These are phyloP conservation scores for Musa beccarii DNA, from an alignment of 176 grass and related monocot genomes.

Conservation along the genomic window DNA sequence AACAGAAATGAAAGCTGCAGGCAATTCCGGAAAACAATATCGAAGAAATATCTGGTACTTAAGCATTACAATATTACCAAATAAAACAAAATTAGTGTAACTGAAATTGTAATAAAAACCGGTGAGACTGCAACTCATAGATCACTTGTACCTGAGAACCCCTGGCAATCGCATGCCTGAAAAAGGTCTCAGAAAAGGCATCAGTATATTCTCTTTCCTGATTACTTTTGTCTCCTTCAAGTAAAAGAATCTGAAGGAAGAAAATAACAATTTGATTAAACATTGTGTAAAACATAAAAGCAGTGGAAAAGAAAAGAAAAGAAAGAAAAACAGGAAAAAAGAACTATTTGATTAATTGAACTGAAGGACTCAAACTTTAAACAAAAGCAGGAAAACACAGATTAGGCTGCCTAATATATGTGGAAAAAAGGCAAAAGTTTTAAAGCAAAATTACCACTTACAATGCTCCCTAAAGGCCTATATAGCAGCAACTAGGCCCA, in stretches of 20 bases:
- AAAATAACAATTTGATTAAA: neutral
- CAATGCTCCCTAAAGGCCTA: neutral
- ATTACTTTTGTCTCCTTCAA: neutral
- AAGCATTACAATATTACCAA: neutral
- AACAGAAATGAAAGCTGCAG: neutral
- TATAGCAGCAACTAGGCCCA: neutral
- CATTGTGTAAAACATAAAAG: too few relatives aligned
- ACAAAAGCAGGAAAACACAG: neutral
- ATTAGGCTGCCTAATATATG: neutral
- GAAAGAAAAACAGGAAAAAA: too few relatives aligned
- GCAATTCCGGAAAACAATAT: neutral
- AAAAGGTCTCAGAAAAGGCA: neutral
- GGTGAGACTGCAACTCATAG: neutral
- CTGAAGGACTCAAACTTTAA: neutral
- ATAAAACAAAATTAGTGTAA: neutral
- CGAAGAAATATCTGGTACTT: neutral
- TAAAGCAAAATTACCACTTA: neutral
- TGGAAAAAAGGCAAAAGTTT: neutral
- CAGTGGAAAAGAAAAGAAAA: too few relatives aligned
- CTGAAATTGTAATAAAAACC: neutral
- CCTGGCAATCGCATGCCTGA: neutral
- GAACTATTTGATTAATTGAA: neutral
- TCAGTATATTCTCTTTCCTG: neutral
- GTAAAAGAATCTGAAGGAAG: neutral
- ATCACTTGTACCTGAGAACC: constrained; percentile 4